Base-by-base conservation (phyloP, 2,329 filamentous ascomycete species). In the Massarina eburnea region DNA sequence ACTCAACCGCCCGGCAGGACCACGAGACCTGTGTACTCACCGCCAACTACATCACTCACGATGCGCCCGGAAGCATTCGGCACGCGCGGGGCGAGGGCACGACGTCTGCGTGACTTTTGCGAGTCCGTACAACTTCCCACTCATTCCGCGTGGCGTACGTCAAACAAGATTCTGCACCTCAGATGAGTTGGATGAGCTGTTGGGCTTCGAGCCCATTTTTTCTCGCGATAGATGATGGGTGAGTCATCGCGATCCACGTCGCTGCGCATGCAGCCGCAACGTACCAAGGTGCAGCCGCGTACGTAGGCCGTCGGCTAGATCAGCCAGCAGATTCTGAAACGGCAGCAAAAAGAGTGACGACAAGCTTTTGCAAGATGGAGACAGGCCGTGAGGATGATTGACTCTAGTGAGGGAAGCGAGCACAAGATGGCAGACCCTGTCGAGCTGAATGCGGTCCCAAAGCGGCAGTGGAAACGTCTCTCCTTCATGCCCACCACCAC, bases 211-310 rank as follows among this genome's bases (percentile, higher is more conserved):
- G 12, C 36, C 27, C 30, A 41, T 29, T 30, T 26, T 41, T 51
- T 51, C 43, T 36, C 34, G 20, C 37, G 40, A 39, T 34, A 45
- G 24, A 34, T 54, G 49, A 39, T 51, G 49, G 49, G 52, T 69
- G 66, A 69, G 55, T 69, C 66, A 68, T 54, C 51, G 44, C 45
- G 48, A 33, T 58, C 52, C 63, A 68, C 65, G 62, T 68, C 49
- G 62, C 46, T 34, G 39, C 59, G 60, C 62, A 66, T 65, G 58
- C 57, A 58, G 52, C 41, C n/a, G n/a, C n/a, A n/a, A n/a, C n/a
- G n/a, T n/a, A n/a, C n/a, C n/a, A n/a, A n/a, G n/a, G 41, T 45
- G 45, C 53, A 57, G 39, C 35, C 24, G 41, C 38, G 43, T 40
- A 52, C 51, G 52, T 48, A 32, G 42, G 40, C 39, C 18, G n/a